Evolutionary conservation across 192 early-diverging fungal species (phyloP).

Genomic region (Gigaspora rosea): DNA sequence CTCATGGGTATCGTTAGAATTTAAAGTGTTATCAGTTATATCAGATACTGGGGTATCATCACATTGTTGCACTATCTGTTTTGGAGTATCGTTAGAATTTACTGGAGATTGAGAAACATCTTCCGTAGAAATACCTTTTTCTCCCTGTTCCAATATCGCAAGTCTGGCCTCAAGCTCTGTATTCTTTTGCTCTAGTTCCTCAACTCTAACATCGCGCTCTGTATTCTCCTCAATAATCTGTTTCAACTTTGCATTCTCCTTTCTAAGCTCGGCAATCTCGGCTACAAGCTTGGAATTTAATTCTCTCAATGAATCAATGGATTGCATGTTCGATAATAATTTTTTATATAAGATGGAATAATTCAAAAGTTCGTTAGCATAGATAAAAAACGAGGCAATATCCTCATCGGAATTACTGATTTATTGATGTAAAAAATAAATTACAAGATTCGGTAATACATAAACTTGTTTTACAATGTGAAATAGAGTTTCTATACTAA

Average conservation of each 20-base stretch:
- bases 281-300: constrained; percentile 20
- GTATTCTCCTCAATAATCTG: background rate
- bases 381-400: constrained; percentile 23
- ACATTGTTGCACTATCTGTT: constrained; percentile 10
- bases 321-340: constrained; percentile 24
- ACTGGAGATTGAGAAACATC: constrained; percentile 25
- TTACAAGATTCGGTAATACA: constrained; percentile 14
- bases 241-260: background rate
- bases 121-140: constrained; percentile 10
- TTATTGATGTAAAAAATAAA: constrained; percentile 30
- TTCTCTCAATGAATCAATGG: constrained; percentile 26
- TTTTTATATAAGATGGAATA: constrained; percentile 26
- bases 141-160: background rate
- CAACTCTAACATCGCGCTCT: background rate
- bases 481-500: constrained; percentile 16
- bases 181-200: background rate
- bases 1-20: background rate
- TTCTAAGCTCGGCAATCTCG: constrained; percentile 15
- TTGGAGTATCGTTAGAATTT: constrained; percentile 15
- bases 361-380: constrained; percentile 27
- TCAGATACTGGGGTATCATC: constrained; percentile 9
- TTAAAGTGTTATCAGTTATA: background rate
- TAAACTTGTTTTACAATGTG: constrained; percentile 4
- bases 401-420: constrained; percentile 7
- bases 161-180: background rate